Conservation (phyloP, 192 early-diverging fungal species). For the Mortierella hygrophila region DNA sequence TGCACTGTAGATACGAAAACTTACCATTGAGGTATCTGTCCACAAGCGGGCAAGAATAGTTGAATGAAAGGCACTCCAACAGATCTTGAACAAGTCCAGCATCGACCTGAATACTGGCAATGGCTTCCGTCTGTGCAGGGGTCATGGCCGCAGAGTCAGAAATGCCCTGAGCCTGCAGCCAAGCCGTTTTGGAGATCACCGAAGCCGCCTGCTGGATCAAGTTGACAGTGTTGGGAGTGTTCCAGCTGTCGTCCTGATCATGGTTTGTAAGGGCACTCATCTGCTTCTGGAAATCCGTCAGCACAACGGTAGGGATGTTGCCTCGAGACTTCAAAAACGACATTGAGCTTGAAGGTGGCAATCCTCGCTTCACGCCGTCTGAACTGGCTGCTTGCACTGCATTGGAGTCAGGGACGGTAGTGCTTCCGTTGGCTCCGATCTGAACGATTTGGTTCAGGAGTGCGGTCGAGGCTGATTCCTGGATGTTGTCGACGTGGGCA, state of each 20-base stretch:
- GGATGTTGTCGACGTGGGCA: conserved; percentile 60
- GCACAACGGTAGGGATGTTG: conserved; percentile 72
- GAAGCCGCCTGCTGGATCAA: conserved; percentile 74
- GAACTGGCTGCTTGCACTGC: conserved; percentile 59
- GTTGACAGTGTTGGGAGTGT: conserved; percentile 50
- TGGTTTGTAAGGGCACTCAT: conserved; percentile 62
- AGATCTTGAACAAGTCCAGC: conserved; percentile 65
- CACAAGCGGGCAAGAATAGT: conserved; percentile 72
- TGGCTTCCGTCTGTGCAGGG: conserved; percentile 44
- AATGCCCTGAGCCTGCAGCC: conserved; percentile 62
- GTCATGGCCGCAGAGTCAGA: conserved; percentile 31
- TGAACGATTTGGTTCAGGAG: conserved; percentile 38
- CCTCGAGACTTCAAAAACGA: conserved; percentile 73
- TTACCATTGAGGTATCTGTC: conserved; percentile 63
- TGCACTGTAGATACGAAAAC: not conserved
- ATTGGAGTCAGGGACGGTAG: not conserved
- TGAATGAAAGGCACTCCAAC: conserved; percentile 73
- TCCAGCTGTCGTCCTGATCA: conserved; percentile 56
- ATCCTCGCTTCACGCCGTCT: conserved; percentile 55
- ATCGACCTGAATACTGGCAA: conserved; percentile 66
- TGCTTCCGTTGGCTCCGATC: conserved; percentile 19
- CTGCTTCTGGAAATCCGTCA: conserved; percentile 70
- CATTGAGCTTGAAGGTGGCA: conserved; percentile 83
- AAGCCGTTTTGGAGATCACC: conserved; percentile 68
- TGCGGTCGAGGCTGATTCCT: not conserved